Evolutionary conservation across 768 basidiomycete genomes (phyloP), one percentile per base, ranked within the genome.

Genomic region (Sarcodon aspratus): DNA sequence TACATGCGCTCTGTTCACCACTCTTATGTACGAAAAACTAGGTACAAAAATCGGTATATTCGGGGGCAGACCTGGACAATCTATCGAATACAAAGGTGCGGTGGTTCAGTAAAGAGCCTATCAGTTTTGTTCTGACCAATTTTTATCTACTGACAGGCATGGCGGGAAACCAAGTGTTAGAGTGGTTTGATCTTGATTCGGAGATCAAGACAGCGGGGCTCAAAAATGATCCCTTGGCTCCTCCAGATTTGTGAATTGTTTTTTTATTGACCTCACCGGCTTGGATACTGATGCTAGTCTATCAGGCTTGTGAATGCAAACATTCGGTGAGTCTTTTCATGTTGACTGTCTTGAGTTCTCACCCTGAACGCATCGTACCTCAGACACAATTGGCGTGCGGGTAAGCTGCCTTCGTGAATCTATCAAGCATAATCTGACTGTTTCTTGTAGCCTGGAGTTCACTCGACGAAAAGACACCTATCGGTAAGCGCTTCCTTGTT

Each of bases 121-220:
- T 27, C 21, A 27, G 21, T 27, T n/a, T 27, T 27, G 21, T 27
- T 27, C 21, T 27, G 21, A 27, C 5, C 5, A 2, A 27, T 27
- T 27, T 27, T 27, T 27, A 27, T 3, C 21, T 27, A 27, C 21
- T 27, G 21, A 27, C 21, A 27, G 21, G 21, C 21, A 79, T 80
- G 76, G 74, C 77, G 4, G 78, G 78, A 1, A 78, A 79, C 55
- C 78, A 80, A 58, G 79, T 80, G 1, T 55, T 80, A n/a, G 79
- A 80, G 56, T 80, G 78, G 78, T 54, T 60, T 9, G 78, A 79
- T 55, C 61, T 82, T 35, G 78, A 79, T 55, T 70, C 72, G 7
- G 79, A 80, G 59, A 73, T 80, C 52, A 78, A 79, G 66, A 78
- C 78, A 3, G 66, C 59, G 15, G 59, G 61, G 31, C 48, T 69